Evolutionary conservation across 305 asterid genomes (phyloP).

Genomic region (Solanum hybrid): DNA sequence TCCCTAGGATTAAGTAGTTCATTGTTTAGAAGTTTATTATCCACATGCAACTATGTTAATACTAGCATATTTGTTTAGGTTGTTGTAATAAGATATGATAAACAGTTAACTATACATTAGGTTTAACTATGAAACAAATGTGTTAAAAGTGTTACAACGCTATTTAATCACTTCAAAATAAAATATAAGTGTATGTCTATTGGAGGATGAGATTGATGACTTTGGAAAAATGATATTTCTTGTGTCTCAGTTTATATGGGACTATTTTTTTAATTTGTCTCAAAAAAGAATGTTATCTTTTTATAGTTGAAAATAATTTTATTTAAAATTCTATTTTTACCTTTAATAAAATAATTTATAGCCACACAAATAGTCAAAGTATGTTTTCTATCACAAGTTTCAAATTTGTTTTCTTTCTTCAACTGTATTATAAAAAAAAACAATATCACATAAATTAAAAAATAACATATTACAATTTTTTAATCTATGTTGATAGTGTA

Average conservation of each 20-base stretch:
- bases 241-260: fast-evolving
- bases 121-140: neutral
- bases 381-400: fast-evolving
- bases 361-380: neutral
- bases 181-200: no score
- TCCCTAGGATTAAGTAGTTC: neutral
- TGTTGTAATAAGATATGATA: neutral
- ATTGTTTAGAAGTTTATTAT: neutral
- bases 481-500: neutral
- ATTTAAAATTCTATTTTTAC: no score
- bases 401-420: no score
- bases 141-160: neutral
- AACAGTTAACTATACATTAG: neutral
- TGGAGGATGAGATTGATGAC: neutral
- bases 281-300: neutral
- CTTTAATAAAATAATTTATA: neutral
- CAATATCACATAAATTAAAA: neutral
- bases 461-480: neutral
- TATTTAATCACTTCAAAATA: neutral
- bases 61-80: neutral
- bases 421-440: no score
- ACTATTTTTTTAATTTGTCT: no score
- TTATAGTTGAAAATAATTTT: neutral
- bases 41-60: neutral
- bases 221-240: neutral